A percentile compares a stretch with the other conserved stretches of the same genome.
Conservation (phyloP, 495 filamentous ascomycete species). For the Neurospora sp. region DNA sequence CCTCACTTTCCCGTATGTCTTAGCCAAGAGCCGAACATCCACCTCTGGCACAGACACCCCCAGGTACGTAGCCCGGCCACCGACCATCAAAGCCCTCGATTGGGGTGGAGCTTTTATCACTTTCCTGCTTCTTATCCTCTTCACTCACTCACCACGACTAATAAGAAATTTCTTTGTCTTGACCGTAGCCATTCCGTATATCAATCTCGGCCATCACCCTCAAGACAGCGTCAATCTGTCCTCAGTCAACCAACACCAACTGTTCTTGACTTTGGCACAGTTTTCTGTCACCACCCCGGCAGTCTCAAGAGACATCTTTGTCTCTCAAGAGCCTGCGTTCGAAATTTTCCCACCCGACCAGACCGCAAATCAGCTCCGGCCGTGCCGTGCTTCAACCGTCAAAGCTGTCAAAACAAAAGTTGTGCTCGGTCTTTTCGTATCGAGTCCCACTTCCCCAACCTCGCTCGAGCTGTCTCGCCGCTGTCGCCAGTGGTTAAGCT, state of each 20-base stretch:
- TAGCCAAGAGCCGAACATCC: conserved; percentile 6
- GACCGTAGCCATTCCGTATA: conserved; percentile 9
- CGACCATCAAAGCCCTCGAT: conserved; percentile 11
- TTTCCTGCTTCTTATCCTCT: conserved; percentile 10
- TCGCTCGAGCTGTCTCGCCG: conserved; percentile 2
- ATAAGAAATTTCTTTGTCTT: conserved; percentile 10
- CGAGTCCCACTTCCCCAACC: conserved; percentile 3
- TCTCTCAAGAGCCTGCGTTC: neutral
- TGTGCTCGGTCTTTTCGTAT: neutral
- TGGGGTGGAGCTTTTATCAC: conserved; percentile 14
- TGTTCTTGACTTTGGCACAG: neutral
- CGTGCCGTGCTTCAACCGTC: conserved; percentile 1
- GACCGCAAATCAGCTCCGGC: neutral
- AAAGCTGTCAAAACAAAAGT: neutral
- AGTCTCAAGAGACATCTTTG: neutral
- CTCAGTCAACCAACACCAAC: neutral
- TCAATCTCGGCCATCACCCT: conserved; percentile 16
- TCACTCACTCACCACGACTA: conserved; percentile 8
- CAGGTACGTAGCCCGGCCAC: conserved; percentile 19
- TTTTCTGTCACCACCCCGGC: neutral
- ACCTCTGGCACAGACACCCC: neutral
- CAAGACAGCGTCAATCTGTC: neutral
- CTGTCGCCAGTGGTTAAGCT: neutral
- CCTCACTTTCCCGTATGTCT: conserved; percentile 16
- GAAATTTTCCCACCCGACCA: neutral